Evolutionary conservation across 768 basidiomycete genomes (phyloP), one percentile per base, ranked within the genome.

Genomic region (Scleroderma citrinum): DNA sequence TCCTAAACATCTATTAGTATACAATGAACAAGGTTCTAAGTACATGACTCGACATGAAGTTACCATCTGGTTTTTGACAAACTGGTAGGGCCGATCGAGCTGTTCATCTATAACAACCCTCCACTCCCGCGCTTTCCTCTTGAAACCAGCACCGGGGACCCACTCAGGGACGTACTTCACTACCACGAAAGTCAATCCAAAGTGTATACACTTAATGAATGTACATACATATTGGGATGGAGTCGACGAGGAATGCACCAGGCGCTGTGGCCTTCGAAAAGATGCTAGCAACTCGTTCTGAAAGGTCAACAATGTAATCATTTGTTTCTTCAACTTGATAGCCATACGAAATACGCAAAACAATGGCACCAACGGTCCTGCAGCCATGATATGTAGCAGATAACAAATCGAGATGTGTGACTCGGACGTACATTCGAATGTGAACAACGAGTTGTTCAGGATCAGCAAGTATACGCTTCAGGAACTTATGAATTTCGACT

Each of bases 401-500:
- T 24, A 7, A 7, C 2, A 19, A 7, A 19, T 5, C 8, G 26
- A 29, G 8, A 29, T 29, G 8, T n/a, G n/a, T n/a, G n/a, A n/a
- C 26, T 8, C 26, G n/a, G 8, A 29, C 26, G 8, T 29, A 29
- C 26, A 29, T 29, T 29, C 26, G 26, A 29, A 29, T 29, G 8
- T 29, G 26, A 6, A 17, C 26, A 8, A 29, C 26, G 40, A 80
- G 62, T 41, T 76, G 72, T 13, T 68, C 71, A 26, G 79, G 78
- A 52, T 75, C 75, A 20, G 69, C 62, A 12, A 80, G 62, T 19
- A 81, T 66, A 20, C 71, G 70, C 43, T 73, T 71, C 21, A 81
- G 58, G 56, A 80, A 78, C 24, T 67, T 69, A 49, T 69, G 73
- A 23, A 74, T 72, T 53, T 79, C 77, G 30, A 68, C 49, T 54